Base-by-base conservation (phyloP, 78 protist genomes). In the Dictyostelium discoideum region DNA sequence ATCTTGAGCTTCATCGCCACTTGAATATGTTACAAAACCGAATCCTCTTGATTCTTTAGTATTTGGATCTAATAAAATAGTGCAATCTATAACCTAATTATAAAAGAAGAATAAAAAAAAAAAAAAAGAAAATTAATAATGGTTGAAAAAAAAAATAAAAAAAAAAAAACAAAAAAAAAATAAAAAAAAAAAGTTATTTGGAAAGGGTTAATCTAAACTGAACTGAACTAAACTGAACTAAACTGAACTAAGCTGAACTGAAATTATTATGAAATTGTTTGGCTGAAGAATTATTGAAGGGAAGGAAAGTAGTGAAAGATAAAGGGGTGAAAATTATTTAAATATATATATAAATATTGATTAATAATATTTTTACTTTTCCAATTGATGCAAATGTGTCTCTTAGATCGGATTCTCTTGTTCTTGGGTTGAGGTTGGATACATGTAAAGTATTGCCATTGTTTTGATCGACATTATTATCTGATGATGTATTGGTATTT, bases 31-130 rank as follows among this genome's bases (percentile, higher is more conserved):
- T 32, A 90, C 60, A 69, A 90, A 90, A 54, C 89, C 95, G 54
- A 90, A 90, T 16, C 95, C 95, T 73, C 95, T 63, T 29, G 89
- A 82, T 37, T 67, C 50, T 77, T 90, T 90, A 5, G 95, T 90
- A 72, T 90, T 90, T 90, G 95, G 95, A 39, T 90, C 95, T 20
- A 90, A 9, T 46, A 90, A 42, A n/a, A 90, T 48, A 48, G 54
- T 37, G 76, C 95, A 90, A 9, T 72, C 84, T 54, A 72, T 3
- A 39, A 90, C 76, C 95, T 90, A 32, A 32, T 32, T 32, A 60
- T 60, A 77, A 20, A 24, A 85, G 10, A 14, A 69, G 20, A 40
- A 16, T 26, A n/a, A 22, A 5, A 16, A 67, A 13, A 16, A 44
- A n/a, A 22, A 5, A 16, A 67, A 13, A 8, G 44, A 85, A 46